Conservation (phyloP, 2,329 filamentous ascomycete genomes). For the Aspergillus versicolor region DNA sequence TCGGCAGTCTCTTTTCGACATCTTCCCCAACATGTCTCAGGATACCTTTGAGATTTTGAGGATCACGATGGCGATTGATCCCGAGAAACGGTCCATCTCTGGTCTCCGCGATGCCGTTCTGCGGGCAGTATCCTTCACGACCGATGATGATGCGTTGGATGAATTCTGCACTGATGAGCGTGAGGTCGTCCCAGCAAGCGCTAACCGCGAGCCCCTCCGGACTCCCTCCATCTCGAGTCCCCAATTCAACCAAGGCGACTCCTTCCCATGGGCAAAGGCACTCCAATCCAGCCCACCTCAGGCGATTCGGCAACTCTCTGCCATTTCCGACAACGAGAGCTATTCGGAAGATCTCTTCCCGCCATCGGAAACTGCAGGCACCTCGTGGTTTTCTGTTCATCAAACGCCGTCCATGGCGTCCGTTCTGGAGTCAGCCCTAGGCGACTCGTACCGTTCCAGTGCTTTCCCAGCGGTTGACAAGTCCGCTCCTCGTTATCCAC, state of each 20-base stretch:
- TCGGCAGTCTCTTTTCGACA: slow-evolving; percentile 93
- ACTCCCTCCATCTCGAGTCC: slow-evolving; percentile 94
- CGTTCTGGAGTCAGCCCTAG: slow-evolving; percentile 77
- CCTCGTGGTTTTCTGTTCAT: slow-evolving; percentile 75
- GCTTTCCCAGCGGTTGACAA: slow-evolving; percentile 43
- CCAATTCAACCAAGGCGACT: slow-evolving; percentile 69
- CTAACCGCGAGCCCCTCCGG: slow-evolving; percentile 90
- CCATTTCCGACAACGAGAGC: slow-evolving; percentile 74
- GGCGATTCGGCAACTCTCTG: slow-evolving; percentile 77
- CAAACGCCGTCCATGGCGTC: slow-evolving; percentile 80
- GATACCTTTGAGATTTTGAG: slow-evolving; percentile 94
- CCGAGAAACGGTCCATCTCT: slow-evolving; percentile 77
- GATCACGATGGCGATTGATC: slow-evolving; percentile 88
- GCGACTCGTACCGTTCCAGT: slow-evolving; percentile 75
- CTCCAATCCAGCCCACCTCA: slow-evolving; percentile 73
- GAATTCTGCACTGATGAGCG: slow-evolving; percentile 88
- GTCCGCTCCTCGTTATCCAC: slow-evolving; percentile 45
- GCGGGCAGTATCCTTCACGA: slow-evolving; percentile 86
- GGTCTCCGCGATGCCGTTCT: slow-evolving; percentile 75
- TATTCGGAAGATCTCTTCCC: slow-evolving; percentile 85
- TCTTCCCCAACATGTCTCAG: slow-evolving; percentile 97
- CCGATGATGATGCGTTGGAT: slow-evolving; percentile 83
- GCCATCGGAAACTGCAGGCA: slow-evolving; percentile 63
- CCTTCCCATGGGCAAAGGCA: slow-evolving; percentile 94
- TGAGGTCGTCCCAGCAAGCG: slow-evolving; percentile 71